Conservation (phyloP, 1,139 yeast species). For the Hemisphaericaspora subhashii region DNA sequence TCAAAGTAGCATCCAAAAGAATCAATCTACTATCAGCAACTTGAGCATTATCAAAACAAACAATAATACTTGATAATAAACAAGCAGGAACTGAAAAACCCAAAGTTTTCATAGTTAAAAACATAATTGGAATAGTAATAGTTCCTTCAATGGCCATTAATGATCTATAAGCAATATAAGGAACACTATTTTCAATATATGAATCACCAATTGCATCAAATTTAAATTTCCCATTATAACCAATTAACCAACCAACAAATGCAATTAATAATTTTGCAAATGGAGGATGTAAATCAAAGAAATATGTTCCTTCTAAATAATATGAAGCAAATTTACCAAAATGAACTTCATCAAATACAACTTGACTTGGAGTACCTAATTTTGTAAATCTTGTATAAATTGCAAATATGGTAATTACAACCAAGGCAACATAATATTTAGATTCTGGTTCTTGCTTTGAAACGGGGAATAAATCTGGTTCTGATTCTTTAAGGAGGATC, state of each 20-base stretch:
- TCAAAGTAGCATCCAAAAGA: conserved; percentile 84
- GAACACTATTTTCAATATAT: conserved; percentile 74
- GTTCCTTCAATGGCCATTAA: conserved; percentile 83
- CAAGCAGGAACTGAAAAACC: conserved; percentile 82
- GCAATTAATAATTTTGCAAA: conserved; percentile 94
- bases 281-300: conserved; percentile 97
- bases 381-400: conserved; percentile 69
- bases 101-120: conserved; percentile 77
- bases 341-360: conserved; percentile 97
- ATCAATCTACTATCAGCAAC: conserved; percentile 88
- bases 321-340: conserved; percentile 95
- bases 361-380: conserved; percentile 75
- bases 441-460: conserved; percentile 26
- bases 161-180: conserved; percentile 84
- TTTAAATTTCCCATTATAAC: conserved; percentile 87
- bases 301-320: conserved; percentile 78
- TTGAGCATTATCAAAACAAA: conserved; percentile 89
- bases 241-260: conserved; percentile 81
- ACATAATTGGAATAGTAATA: conserved; percentile 78
- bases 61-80: conserved; percentile 73
- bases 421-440: conserved; percentile 44
- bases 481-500: neutral
- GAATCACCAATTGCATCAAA: conserved; percentile 89
- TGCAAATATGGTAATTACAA: conserved; percentile 62
- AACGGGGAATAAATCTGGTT: neutral